Evolutionary conservation across 2,329 filamentous ascomycete species (phyloP), one percentile per base, ranked within the genome.

Genomic region (Fusarium tjaetaba): DNA sequence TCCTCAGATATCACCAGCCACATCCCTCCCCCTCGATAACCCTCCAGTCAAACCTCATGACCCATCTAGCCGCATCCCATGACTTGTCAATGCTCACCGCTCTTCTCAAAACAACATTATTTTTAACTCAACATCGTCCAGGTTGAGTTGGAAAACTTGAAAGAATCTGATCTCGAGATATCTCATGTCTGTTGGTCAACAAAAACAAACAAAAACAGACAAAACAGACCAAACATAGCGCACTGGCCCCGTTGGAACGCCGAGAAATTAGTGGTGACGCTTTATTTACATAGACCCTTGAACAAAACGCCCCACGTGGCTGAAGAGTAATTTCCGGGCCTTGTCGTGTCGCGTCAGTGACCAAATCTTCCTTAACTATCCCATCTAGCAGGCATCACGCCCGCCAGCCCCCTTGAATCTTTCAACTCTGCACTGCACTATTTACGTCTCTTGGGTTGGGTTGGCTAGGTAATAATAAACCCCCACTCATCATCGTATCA

Each of bases 201-300:
- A 53, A 39, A 34, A 63, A 41, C 39, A 48, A 32, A 42, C 41
- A 42, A 58, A 46, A 39, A 28, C 59, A 48, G 18, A 26, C 36
- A 34, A 36, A 24, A 48, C 49, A 43, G 26, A 38, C 38, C n/a
- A 51, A 39, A 43, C 24, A 52, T 53, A 61, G 58, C 30, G 52
- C 63, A 28, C 62, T 22, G 43, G 28, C 32, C 65, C 45, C 52
- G 46, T 67, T 68, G 65, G 65, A 68, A 67, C 65, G 53, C 62
- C 65, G 48, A 59, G 62, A 68, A 68, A 68, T 68, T 68, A 67
- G 65, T 68, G 65, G 65, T 65, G 62, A 67, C 65, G 34, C 45
- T 58, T 53, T 68, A 68, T 68, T 61, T 68, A 68, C 65, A 68
- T 68, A 68, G 65, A 68, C 63, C 65, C 65, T 61, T 68, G 65